phyloP scores from a whole-genome alignment of 495 filamentous ascomycete species.

The Ascodesmis nigricans region DNA sequence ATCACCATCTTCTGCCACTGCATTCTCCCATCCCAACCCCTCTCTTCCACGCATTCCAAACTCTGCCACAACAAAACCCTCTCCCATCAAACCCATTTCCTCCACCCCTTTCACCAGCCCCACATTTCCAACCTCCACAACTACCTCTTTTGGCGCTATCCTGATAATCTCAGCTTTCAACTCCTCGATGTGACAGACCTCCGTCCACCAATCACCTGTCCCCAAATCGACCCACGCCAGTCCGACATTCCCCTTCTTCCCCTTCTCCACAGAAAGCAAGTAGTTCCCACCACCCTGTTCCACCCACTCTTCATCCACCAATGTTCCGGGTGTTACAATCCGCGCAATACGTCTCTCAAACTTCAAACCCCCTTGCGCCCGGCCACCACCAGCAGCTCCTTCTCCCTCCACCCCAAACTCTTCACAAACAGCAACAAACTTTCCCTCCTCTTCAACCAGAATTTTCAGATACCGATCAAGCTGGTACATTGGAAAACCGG shows the following conservation, averaged over 20 bases:
- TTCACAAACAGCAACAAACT: constrained; percentile 82
- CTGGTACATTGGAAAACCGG: constrained; percentile 84
- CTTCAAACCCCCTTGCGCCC: constrained; percentile 47
- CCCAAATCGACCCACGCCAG: constrained; percentile 89
- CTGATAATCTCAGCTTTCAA: constrained; percentile 59
- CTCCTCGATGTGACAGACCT: constrained; percentile 47
- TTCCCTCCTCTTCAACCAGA: constrained; percentile 71
- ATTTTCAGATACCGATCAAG: constrained; percentile 79
- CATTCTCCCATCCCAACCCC: background rate
- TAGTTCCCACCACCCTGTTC: constrained; percentile 84
- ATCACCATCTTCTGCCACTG: background rate
- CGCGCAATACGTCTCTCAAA: constrained; percentile 69
- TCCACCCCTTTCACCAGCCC: background rate
- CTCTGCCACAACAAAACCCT: constrained; percentile 52
- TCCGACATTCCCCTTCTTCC: constrained; percentile 29
- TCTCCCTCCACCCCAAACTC: constrained; percentile 30
- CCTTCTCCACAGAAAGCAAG: constrained; percentile 33
- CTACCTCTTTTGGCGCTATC: constrained; percentile 64
- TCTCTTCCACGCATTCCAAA: background rate
- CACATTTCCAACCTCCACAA: constrained; percentile 38
- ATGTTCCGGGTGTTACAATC: constrained; percentile 77
- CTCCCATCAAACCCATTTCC: too few species aligned
- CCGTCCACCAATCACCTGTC: constrained; percentile 80
- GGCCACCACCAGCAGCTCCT: constrained; percentile 15
- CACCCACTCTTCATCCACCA: constrained; percentile 95